Percentiles rank a stretch among this genome's conserved stretches.
Evolutionary conservation across 345 rosid genomes (phyloP).

Genomic region (Odontarrhena argentea): DNA sequence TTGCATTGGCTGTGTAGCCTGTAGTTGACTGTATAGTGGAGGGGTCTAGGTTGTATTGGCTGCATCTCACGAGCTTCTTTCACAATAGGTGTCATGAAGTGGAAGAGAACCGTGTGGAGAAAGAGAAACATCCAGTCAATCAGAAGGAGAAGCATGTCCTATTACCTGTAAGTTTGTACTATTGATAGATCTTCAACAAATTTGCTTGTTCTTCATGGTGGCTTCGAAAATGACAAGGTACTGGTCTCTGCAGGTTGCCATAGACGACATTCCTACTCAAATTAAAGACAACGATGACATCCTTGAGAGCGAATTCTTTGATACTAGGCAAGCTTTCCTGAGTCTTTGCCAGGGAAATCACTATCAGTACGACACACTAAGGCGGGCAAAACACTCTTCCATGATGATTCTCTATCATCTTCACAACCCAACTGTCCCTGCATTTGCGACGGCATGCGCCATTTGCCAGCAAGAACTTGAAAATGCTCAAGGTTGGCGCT

Average conservation of each 20-base stretch:
- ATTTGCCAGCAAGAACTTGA: conserved; percentile 88
- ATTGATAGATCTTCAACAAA: conserved; percentile 1
- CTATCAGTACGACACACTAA: conserved; percentile 92
- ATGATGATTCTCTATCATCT: conserved; percentile 99
- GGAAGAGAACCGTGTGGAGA: conserved; percentile 80
- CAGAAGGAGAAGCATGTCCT: conserved; percentile 79
- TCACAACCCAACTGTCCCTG: conserved; percentile 98
- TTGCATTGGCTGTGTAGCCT: neutral
- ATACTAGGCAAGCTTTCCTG: conserved; percentile 96
- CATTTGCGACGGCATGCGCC: conserved; percentile 84
- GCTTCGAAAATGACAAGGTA: conserved; percentile 31
- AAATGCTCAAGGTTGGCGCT: conserved; percentile 97
- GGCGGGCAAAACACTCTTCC: conserved; percentile 97
- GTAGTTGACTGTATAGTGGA: neutral
- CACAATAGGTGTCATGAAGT: conserved; percentile 73
- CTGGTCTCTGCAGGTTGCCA: conserved; percentile 58
- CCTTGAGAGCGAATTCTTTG: conserved; percentile 98
- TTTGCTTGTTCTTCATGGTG: conserved; percentile 20
- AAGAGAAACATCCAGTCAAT: conserved; percentile 82
- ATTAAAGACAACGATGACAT: conserved; percentile 88
- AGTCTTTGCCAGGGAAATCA: conserved; percentile 99
- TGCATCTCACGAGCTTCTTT: conserved; percentile 35
- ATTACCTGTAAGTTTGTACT: conserved; percentile 61
- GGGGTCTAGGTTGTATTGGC: conserved; percentile 14
- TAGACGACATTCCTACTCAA: conserved; percentile 67